phyloP scores from a whole-genome alignment of 176 grass and related monocot species.

The Zoysia japonica region DNA sequence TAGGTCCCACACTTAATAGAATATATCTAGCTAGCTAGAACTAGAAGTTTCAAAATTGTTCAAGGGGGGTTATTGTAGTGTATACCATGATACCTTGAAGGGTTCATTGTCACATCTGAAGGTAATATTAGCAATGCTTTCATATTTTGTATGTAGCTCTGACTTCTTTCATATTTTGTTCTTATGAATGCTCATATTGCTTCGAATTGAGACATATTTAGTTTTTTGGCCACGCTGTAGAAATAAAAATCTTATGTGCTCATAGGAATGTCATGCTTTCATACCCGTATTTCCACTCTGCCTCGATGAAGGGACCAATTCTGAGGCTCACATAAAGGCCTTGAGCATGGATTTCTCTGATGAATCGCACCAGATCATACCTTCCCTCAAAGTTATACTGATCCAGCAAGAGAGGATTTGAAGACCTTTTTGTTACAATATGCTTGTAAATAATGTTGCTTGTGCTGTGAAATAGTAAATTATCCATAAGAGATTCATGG shows the following conservation, averaged over 20 bases:
- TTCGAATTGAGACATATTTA: neutral
- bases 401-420: neutral
- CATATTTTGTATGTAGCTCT: neutral
- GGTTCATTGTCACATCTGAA: slow-evolving; percentile 67
- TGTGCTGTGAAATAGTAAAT: slow-evolving; percentile 14
- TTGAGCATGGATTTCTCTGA: slow-evolving; percentile 72
- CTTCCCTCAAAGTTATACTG: slow-evolving; percentile 81
- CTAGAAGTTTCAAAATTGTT: neutral
- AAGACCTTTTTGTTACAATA: neutral
- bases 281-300: slow-evolving; percentile 90
- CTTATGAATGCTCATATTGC: neutral
- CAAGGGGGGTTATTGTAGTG: neutral
- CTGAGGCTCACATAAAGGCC: slow-evolving; percentile 75
- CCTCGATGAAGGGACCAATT: slow-evolving; percentile 68
- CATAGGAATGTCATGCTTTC: neutral
- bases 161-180: neutral
- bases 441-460: neutral
- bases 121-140: slow-evolving; percentile 56
- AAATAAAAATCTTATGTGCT: neutral
- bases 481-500: slow-evolving; percentile 1
- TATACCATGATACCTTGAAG: slow-evolving; percentile 58
- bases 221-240: neutral
- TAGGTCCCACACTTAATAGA: neutral
- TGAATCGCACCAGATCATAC: slow-evolving; percentile 72
- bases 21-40: neutral